phyloP scores from a whole-genome alignment of 345 rosid genomes.

The Lagerstroemia speciosa region DNA sequence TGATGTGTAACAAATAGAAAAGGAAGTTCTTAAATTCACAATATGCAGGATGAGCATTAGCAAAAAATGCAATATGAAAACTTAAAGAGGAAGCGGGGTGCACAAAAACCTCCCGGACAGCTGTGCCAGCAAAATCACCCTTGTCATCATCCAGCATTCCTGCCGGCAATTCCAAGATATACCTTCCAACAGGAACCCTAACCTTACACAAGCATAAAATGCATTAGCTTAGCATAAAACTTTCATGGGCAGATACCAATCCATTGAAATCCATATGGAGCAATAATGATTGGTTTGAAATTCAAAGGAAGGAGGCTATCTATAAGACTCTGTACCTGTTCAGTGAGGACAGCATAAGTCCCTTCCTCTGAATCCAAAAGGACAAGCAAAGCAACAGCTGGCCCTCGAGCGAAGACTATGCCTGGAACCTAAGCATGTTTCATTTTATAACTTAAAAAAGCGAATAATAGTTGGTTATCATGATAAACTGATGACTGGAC shows the following conservation, averaged over 20 bases:
- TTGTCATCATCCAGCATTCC: slow-evolving; percentile 88
- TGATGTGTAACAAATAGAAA: not conserved
- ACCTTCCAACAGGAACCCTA: slow-evolving; percentile 77
- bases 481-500: slow-evolving; percentile 10
- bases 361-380: slow-evolving; percentile 61
- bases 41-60: not conserved
- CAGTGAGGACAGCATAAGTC: slow-evolving; percentile 79
- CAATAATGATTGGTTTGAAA: not conserved
- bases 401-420: slow-evolving; percentile 92
- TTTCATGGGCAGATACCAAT: not conserved
- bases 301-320: not conserved
- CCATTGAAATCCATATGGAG: not conserved
- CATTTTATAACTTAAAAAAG: slow-evolving; percentile 11
- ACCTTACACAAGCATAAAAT: slow-evolving; percentile 35
- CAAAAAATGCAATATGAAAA: not conserved
- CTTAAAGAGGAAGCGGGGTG: not conserved
- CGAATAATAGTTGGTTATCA: not conserved
- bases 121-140: slow-evolving; percentile 85
- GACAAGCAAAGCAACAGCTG: slow-evolving; percentile 78
- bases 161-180: slow-evolving; percentile 83
- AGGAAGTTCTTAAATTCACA: not conserved
- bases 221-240: not conserved
- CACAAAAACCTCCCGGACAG: slow-evolving; percentile 73
- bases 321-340: slow-evolving; percentile 44
- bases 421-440: slow-evolving; percentile 73